Evolutionary conservation across 176 grass and related monocot species (phyloP), one percentile per base, ranked within the genome.

Genomic region (Bothriochloa decipiens): DNA sequence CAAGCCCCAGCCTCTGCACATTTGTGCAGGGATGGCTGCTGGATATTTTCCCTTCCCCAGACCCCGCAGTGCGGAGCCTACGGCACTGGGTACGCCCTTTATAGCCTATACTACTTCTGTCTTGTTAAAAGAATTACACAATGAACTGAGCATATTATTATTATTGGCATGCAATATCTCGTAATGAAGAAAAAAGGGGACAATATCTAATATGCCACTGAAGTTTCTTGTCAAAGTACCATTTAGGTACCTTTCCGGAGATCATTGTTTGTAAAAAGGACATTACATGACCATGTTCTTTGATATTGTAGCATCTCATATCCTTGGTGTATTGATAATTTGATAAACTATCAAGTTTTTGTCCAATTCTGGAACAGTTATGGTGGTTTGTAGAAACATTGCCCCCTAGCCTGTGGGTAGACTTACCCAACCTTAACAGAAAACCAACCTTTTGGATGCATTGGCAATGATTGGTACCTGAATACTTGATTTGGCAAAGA

Each of bases 401-500:
- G 0, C n/a, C 11, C 39, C 22, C 39, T 71, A 71, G 20, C 39
- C 37, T 43, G 37, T 7, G 20, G n/a, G n/a, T 72, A 71, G 68
- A 67, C 36, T 70, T 39, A 42, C 14, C 39, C 11, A 43, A 75
- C 29, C 50, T 75, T 53, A 76, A 35, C 29, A 37, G 52, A 75
- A 80, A 80, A 65, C 46, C 28, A 32, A 45, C 41, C 58, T 18
- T 61, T 17, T 33, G 80, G 66, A 58, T 81, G 61, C 35, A 68
- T 58, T 87, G 60, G 2, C 23, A 62, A 33, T 86, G 58, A 66
- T 73, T 67, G 23, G 27, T 43, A 11, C 26, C 35, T n/a, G n/a
- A n/a, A n/a, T 36, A 36, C 5, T 62, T 20, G 49, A 28, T 62
- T 77, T 77, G 63, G 2, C 27, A 42, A 17, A 75, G 46, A 2